Conservation (phyloP, 1,139 yeast genomes). For the Geotrichum phurueaensis region DNA sequence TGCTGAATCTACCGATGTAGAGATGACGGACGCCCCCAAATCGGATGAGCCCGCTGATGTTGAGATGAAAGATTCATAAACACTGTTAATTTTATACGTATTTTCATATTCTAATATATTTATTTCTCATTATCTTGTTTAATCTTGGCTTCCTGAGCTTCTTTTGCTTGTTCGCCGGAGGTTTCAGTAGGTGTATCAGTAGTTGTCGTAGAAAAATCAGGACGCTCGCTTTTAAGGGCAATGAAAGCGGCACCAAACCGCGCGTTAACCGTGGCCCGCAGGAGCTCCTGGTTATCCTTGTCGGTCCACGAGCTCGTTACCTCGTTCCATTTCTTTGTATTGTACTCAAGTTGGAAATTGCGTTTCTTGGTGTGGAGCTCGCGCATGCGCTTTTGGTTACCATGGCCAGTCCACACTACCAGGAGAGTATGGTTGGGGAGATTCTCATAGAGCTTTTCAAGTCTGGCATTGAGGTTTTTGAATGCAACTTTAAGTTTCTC, state of each 20-base stretch:
- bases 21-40: conserved; percentile 5
- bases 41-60: conserved; percentile 10
- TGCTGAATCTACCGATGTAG: not conserved
- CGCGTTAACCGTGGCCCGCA: conserved; percentile 37
- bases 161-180: not conserved
- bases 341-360: conserved; percentile 41
- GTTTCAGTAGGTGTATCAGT: not conserved
- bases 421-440: conserved; percentile 58
- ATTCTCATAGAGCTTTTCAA: conserved; percentile 45
- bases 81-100: not conserved
- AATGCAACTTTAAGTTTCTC: conserved; percentile 29
- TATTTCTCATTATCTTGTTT: not conserved
- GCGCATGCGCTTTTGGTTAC: conserved; percentile 51
- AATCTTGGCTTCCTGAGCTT: not conserved
- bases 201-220: not conserved
- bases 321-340: conserved; percentile 41
- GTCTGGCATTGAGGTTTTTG: conserved; percentile 39
- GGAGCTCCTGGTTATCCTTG: conserved; percentile 42
- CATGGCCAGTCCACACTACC: conserved; percentile 57
- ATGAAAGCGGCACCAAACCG: conserved; percentile 48
- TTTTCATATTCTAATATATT: not conserved
- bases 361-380: conserved; percentile 42
- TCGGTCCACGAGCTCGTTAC: conserved; percentile 49
- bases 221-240: conserved; percentile 36
- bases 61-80: conserved; percentile 20